These are phyloP conservation scores for Kernera saxatilis DNA, from an alignment of 345 rosid genomes.

Conservation along the genomic window DNA sequence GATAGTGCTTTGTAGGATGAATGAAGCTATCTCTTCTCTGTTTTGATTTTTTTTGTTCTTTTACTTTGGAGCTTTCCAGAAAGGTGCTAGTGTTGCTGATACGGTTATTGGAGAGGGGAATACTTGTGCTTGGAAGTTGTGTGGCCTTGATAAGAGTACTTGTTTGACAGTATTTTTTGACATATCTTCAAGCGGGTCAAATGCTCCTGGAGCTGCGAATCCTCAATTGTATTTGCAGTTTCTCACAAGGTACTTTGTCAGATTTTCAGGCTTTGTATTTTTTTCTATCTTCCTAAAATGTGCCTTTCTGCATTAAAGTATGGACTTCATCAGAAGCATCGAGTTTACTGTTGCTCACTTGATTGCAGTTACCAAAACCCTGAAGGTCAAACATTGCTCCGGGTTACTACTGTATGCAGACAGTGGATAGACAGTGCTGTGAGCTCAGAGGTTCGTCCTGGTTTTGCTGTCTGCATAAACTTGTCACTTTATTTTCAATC, in stretches of 20 bases:
- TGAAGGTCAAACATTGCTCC: conserved; percentile 62
- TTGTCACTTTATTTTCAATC: background rate
- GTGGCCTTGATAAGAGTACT: conserved; percentile 81
- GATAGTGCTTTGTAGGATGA: background rate
- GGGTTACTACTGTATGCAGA: conserved; percentile 82
- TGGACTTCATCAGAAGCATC: background rate
- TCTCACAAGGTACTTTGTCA: conserved; percentile 60
- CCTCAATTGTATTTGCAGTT: conserved; percentile 86
- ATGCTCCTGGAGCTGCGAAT: conserved; percentile 52
- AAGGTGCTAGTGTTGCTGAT: too few species aligned
- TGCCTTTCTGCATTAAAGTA: background rate
- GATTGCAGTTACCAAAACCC: conserved; percentile 73
- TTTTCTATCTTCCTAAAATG: too few species aligned
- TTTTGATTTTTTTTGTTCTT: too few species aligned
- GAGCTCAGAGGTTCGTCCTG: conserved; percentile 71
- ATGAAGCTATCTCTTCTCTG: too few species aligned
- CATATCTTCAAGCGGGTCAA: conserved; percentile 69
- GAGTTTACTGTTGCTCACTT: conserved; percentile 16
- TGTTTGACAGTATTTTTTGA: conserved; percentile 78
- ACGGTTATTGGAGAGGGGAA: conserved; percentile 87
- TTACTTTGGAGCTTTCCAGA: too few species aligned
- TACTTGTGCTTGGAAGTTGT: conserved; percentile 80
- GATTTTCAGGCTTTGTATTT: too few species aligned
- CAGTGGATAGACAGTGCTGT: conserved; percentile 87
- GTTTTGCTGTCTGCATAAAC: conserved; percentile 2